Evolutionary conservation across 177 flowering plant genomes (phyloP).

Genomic region (Vitis hybrid): DNA sequence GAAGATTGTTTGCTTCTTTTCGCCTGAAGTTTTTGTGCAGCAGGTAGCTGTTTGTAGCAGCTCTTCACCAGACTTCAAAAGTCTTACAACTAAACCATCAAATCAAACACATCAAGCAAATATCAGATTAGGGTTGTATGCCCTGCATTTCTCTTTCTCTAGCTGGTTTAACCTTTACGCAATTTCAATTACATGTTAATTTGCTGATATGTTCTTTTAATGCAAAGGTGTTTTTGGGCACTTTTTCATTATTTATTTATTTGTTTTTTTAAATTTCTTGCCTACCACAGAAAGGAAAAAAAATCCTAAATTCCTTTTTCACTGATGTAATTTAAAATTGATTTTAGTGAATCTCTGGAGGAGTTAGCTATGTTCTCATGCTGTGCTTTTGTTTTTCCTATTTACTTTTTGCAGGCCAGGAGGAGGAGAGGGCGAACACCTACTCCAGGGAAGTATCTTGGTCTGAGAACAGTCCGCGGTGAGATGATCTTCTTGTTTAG

Average conservation of each 20-base stretch:
- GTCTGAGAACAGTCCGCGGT: slow-evolving; percentile 57
- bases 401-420: slow-evolving; percentile 50
- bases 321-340: too few species aligned
- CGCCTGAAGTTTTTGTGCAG: slow-evolving; percentile 71
- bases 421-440: slow-evolving; percentile 89
- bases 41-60: slow-evolving; percentile 96
- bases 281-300: too few species aligned
- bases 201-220: background rate
- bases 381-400: background rate
- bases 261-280: background rate
- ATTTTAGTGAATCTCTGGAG: too few species aligned
- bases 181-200: background rate
- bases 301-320: too few species aligned
- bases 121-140: slow-evolving; percentile 94
- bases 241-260: background rate
- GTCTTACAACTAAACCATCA: slow-evolving; percentile 59
- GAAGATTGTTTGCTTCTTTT: slow-evolving; percentile 51
- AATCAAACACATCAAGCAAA: slow-evolving; percentile 70
- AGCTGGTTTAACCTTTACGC: slow-evolving; percentile 7
- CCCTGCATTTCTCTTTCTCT: slow-evolving; percentile 66
- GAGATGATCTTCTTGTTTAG: slow-evolving; percentile 9
- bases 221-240: background rate
- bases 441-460: slow-evolving; percentile 87
- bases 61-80: slow-evolving; percentile 82
- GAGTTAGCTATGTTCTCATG: slow-evolving; percentile 7